Evolutionary conservation across 1,284 basidiomycete genomes (phyloP), one percentile per base, ranked within the genome.

Genomic region (Trametes hirsuta): DNA sequence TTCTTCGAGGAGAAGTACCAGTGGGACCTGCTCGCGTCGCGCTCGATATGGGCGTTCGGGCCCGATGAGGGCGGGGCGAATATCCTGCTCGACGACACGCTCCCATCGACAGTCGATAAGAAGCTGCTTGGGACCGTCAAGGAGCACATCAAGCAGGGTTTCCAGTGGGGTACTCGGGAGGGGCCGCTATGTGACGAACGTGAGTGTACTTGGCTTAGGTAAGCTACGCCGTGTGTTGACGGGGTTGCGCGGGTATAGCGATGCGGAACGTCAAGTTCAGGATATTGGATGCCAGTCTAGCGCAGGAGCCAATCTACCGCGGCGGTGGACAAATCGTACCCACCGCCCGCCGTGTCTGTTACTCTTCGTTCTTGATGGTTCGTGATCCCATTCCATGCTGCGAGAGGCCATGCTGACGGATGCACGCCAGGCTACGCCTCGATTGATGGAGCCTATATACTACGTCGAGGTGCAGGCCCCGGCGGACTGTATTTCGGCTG

Each of bases 41-140:
- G 97, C 60, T 98, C 96, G 70, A 97, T 99, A 77, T 99, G 97
- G 97, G 95, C 96, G n/a, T 99, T 99, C 76, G 97, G 97, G 22
- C 97, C 97, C 5, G 95, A 98, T 66, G 95, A 97, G 53, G 91
- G 89, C 66, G 95, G 95, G 0, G 87, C 97, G 2, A 99, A 99
- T 75, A 85, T 97, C 58, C 77, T 99, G 49, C 79, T 99, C 67
- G 97, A 99, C 74, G 97, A 99, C 72, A 98, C 97, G 1, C 77
- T 99, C 47, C 97, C 97, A 4, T 94, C 91, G 15, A 94, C 98
- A 79, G 55, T 96, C 48, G 97, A 99, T 79, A 98, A 98, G 77
- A 97, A 95, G 75, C 71, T 95, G 61, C 78, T 99, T 57, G 87
- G 85, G 39, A 88, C 90, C 14, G 93, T 98, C 53, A 95, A 91